phyloP scores from a whole-genome alignment of 225 moss, liverwort and hornwort species.

The Polytrichum commune region DNA sequence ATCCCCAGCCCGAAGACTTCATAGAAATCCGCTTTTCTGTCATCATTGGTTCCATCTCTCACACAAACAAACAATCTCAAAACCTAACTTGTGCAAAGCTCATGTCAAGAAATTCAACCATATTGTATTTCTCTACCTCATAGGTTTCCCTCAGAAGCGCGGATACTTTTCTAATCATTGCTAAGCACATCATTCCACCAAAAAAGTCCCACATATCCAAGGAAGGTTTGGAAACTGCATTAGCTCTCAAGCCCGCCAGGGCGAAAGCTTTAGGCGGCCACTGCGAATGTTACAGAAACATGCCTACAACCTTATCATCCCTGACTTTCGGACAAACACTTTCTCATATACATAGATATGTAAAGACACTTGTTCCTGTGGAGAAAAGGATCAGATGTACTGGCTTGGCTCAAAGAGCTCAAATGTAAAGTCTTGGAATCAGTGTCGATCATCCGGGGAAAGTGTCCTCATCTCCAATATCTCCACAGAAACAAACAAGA shows the following conservation, averaged over 20 bases:
- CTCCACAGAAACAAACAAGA: too few relatives aligned
- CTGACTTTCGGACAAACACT: not conserved
- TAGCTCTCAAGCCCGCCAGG: constrained; percentile 38
- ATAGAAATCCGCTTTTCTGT: too few relatives aligned
- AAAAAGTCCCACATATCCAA: constrained; percentile 44
- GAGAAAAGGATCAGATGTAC: not conserved
- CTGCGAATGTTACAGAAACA: constrained; percentile 96
- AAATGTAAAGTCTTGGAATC: constrained; percentile 19
- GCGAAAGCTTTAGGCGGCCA: constrained; percentile 67
- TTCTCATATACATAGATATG: not conserved
- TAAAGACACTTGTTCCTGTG: not conserved
- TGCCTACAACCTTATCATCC: constrained; percentile 45
- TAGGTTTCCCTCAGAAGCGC: constrained; percentile 38
- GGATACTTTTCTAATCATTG: constrained; percentile 42
- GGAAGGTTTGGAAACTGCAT: constrained; percentile 51
- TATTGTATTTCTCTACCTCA: too few relatives aligned
- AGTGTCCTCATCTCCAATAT: too few relatives aligned
- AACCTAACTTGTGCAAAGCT: constrained; percentile 6
- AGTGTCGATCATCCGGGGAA: too few relatives aligned
- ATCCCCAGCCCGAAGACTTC: too few relatives aligned
- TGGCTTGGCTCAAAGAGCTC: constrained; percentile 7
- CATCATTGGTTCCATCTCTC: too few relatives aligned
- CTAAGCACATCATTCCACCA: not conserved
- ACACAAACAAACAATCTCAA: too few relatives aligned
- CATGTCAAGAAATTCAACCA: not conserved